These are phyloP conservation scores for Nemophila menziesii DNA, from an alignment of 257 asterid species.

Conservation along the genomic window DNA sequence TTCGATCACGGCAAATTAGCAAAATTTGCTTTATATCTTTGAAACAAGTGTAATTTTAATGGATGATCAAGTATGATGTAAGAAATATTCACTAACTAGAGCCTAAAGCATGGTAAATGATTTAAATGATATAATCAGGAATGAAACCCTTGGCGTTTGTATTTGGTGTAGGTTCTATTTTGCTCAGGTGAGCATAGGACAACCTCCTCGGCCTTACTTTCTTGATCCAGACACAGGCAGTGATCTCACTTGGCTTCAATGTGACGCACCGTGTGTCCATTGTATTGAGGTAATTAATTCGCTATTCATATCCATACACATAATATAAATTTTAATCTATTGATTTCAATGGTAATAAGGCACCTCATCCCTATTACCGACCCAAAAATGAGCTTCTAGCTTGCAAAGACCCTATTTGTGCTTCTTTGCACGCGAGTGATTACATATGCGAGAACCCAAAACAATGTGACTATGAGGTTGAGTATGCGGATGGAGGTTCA, in stretches of 20 bases:
- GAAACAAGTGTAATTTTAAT: too few relatives aligned
- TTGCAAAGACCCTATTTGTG: constrained; percentile 82
- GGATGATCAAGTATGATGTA: too few relatives aligned
- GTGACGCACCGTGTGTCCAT: constrained; percentile 94
- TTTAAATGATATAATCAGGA: background rate
- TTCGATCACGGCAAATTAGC: too few relatives aligned
- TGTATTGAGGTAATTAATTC: constrained; percentile 54
- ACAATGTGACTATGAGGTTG: constrained; percentile 94
- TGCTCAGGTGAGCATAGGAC: constrained; percentile 66
- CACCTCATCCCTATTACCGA: constrained; percentile 82
- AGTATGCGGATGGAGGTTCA: constrained; percentile 99
- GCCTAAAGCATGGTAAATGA: background rate
- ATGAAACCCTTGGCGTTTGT: background rate
- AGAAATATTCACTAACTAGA: too few relatives aligned
- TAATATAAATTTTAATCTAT: too few relatives aligned
- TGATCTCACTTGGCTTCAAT: constrained; percentile 98
- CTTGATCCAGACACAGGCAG: constrained; percentile 99
- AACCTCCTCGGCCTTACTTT: constrained; percentile 83
- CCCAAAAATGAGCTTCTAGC: constrained; percentile 83
- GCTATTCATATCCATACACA: background rate
- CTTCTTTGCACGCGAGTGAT: constrained; percentile 70
- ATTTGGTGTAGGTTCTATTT: constrained; percentile 66
- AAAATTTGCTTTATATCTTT: too few relatives aligned
- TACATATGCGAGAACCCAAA: constrained; percentile 62
- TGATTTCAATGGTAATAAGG: too few relatives aligned